phyloP scores from a whole-genome alignment of 1,284 basidiomycete genomes.

The Coniferiporia sulphurascens region DNA sequence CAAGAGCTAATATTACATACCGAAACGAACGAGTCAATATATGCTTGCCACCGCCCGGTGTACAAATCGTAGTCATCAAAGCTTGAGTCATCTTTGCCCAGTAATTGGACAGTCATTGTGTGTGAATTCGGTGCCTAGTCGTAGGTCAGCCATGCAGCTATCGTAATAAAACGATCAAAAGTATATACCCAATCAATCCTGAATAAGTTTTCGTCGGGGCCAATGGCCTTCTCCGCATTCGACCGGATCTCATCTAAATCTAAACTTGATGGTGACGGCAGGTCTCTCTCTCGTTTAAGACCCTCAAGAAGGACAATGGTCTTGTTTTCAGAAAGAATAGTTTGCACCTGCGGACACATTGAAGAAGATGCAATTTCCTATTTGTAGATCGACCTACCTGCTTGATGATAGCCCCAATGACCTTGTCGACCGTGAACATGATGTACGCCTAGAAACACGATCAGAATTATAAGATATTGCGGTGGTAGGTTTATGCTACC shows the following conservation, averaged over 20 bases:
- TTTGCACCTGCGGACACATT: constrained; percentile 53
- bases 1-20: constrained; percentile 38
- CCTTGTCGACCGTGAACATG: constrained; percentile 91
- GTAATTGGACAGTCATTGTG: constrained; percentile 77
- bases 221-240: constrained; percentile 78
- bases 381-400: constrained; percentile 47
- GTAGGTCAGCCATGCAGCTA: neutral
- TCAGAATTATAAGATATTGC: neutral
- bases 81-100: constrained; percentile 86
- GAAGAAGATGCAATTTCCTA: constrained; percentile 3
- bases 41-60: constrained; percentile 83
- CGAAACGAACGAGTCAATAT: constrained; percentile 85
- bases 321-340: constrained; percentile 72
- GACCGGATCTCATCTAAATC: constrained; percentile 84
- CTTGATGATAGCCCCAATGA: constrained; percentile 84
- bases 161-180: neutral
- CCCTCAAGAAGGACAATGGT: constrained; percentile 82
- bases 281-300: constrained; percentile 73
- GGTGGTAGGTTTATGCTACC: constrained; percentile 32
- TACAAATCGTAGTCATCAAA: constrained; percentile 82
- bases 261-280: constrained; percentile 61
- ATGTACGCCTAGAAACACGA: constrained; percentile 58
- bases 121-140: constrained; percentile 63
- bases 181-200: constrained; percentile 81
- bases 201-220: constrained; percentile 89